Base-by-base conservation (phyloP, 2,329 filamentous ascomycete species). In the Diaporthe destruens region DNA sequence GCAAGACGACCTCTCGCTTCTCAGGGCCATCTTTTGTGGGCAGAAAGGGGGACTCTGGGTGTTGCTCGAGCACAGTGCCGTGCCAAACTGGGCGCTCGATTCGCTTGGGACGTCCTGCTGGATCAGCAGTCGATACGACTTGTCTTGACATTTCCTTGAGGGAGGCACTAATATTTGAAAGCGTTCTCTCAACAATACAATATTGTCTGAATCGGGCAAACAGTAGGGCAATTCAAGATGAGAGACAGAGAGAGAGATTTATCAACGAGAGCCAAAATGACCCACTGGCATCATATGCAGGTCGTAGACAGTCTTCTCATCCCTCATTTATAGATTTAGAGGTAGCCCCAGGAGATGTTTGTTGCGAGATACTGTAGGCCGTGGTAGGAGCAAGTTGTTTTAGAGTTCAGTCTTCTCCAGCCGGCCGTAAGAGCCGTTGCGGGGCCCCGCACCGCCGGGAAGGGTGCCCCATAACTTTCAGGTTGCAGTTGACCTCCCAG, bases 21-120 rank as follows among this genome's bases (percentile, higher is more conserved):
- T 55, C 53, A 34, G 53, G 53, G 11, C 16, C 53, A n/a, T 34
- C 29, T 55, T 55, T 55, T 55, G 53, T 55, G 53, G 53, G 53
- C 29, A 55, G 9, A n/a, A 55, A 55, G 53, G 53, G 53, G 20
- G 53, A 55, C 53, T 55, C 53, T 55, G 53, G 53, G 53, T 55
- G 53, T 29, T 55, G 53, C 53, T 55, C 53, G 29, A 55, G 53
- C 5, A 55, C 53, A 12, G 53, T 55, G 11, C 53, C 53, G 53
- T 55, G 53, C 53, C 53, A 55, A 12, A 55, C 53, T 29, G 53
- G 53, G 53, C 53, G 53, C 25, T 55, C 53, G 53, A 55, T 55
- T 34, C 29, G 53, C 16, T 55, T 55, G 29, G 53, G 53, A 12
- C 53, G 53, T 55, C 29, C 53, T 20, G 53, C 53, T 55, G 53